phyloP scores from a whole-genome alignment of 495 filamentous ascomycete species.

The Aspergillus panamensis region DNA sequence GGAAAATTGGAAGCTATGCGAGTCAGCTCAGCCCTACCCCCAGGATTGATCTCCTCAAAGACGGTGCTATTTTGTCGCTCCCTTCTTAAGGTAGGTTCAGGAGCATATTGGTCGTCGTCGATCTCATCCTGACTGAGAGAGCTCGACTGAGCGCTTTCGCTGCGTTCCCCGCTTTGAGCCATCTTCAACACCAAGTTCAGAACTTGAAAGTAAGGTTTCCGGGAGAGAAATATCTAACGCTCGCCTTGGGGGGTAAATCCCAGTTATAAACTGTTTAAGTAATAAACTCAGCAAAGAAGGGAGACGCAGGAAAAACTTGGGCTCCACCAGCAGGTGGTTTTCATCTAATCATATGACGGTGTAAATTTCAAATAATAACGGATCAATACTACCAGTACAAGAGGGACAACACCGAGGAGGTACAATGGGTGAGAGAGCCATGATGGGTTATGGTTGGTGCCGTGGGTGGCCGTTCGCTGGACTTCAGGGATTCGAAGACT shows the following conservation, averaged over 20 bases:
- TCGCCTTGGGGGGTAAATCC: background rate
- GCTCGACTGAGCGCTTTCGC: slow-evolving; percentile 14
- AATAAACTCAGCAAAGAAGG: background rate
- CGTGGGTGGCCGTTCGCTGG: background rate
- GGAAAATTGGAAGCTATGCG: slow-evolving; percentile 41
- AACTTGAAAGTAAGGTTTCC: background rate
- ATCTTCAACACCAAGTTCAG: slow-evolving; percentile 14
- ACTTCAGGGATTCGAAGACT: background rate
- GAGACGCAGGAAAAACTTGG: background rate
- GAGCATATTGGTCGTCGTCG: slow-evolving; percentile 13
- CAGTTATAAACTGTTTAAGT: background rate
- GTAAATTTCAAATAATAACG: background rate
- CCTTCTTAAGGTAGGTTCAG: slow-evolving; percentile 19
- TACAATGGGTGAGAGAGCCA: background rate
- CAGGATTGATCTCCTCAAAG: slow-evolving; percentile 37
- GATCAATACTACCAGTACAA: background rate
- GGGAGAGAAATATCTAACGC: no score
- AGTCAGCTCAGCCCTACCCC: slow-evolving; percentile 34
- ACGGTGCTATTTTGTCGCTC: slow-evolving; percentile 23
- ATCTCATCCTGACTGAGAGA: slow-evolving; percentile 20
- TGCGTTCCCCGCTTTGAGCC: slow-evolving; percentile 14
- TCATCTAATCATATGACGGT: background rate
- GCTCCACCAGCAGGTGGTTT: background rate
- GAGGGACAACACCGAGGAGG: background rate
- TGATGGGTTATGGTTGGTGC: background rate